Conservation (phyloP, 1,284 basidiomycete species). For the Leccinum subatratum region DNA sequence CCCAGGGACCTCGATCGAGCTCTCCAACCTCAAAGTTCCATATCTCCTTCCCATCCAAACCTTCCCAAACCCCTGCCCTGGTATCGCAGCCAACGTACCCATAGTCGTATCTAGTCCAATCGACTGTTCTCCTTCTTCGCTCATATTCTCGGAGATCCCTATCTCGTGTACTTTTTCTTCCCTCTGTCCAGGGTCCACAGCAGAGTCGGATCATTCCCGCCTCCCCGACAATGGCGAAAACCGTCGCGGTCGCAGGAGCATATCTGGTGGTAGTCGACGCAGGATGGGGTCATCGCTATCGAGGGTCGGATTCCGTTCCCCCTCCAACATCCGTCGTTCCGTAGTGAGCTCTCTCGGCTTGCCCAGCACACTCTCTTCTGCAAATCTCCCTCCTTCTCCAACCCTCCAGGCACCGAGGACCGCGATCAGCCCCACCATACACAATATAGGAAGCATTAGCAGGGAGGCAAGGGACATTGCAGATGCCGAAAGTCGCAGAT, state of each 20-base stretch:
- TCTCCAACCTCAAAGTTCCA: slow-evolving; percentile 23
- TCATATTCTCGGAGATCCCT: slow-evolving; percentile 22
- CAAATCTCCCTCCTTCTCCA: slow-evolving; percentile 11
- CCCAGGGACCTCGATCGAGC: slow-evolving; percentile 2
- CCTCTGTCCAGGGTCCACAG: slow-evolving; percentile 15
- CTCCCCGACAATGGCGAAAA: slow-evolving; percentile 18
- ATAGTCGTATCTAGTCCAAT: slow-evolving; percentile 23
- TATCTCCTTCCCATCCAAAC: slow-evolving; percentile 22
- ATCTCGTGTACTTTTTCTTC: slow-evolving; percentile 26
- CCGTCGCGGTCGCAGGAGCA: slow-evolving; percentile 20
- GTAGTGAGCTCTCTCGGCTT: slow-evolving; percentile 30
- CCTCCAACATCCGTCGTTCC: slow-evolving; percentile 39
- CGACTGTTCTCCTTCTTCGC: slow-evolving; percentile 8
- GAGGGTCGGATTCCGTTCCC: slow-evolving; percentile 30
- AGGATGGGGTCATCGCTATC: slow-evolving; percentile 11
- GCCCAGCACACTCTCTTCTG: slow-evolving; percentile 21
- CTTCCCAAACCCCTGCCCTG: slow-evolving; percentile 9
- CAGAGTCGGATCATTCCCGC: slow-evolving; percentile 13
- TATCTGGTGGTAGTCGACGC: slow-evolving; percentile 18
- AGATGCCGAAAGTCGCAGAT: slow-evolving; percentile 60
- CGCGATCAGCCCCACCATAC: slow-evolving; percentile 54
- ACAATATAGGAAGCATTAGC: slow-evolving; percentile 53
- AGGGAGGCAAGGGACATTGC: slow-evolving; percentile 48
- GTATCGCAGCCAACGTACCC: neutral
- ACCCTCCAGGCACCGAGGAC: slow-evolving; percentile 27